A percentile compares a stretch with the other conserved stretches of the same genome.
These are phyloP conservation scores for Nymphaea thermarum DNA, from an alignment of 164 flowering plant species.

Conservation along the genomic window DNA sequence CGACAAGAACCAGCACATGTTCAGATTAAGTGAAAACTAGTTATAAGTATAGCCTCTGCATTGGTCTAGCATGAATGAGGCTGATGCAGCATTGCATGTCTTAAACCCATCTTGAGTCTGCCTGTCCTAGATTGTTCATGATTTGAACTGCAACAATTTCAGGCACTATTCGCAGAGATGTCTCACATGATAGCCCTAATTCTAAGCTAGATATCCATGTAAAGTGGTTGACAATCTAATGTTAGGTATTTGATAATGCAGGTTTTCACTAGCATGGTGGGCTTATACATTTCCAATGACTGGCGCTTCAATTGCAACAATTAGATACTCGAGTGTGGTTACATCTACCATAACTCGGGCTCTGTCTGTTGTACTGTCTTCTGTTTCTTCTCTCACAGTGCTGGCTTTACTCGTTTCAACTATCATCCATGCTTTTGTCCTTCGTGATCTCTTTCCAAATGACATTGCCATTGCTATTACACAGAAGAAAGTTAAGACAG, in stretches of 20 bases:
- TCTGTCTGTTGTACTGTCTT: slow-evolving; percentile 34
- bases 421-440: slow-evolving; percentile 57
- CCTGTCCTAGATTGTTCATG: neutral
- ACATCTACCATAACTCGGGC: slow-evolving; percentile 29
- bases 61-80: too few species aligned
- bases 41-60: too few species aligned
- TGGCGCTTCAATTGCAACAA: slow-evolving; percentile 64
- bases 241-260: slow-evolving; percentile 2
- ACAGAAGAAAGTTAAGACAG: slow-evolving; percentile 26
- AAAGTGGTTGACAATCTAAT: neutral
- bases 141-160: neutral
- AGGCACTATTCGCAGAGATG: neutral
- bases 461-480: slow-evolving; percentile 84
- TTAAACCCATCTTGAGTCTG: too few species aligned
- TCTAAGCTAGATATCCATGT: too few species aligned
- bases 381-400: slow-evolving; percentile 41
- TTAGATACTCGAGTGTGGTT: slow-evolving; percentile 44
- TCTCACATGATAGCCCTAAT: neutral
- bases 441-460: slow-evolving; percentile 71
- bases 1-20: too few species aligned
- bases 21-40: too few species aligned
- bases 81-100: too few species aligned
- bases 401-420: slow-evolving; percentile 48
- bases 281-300: slow-evolving; percentile 81
- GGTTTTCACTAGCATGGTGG: slow-evolving; percentile 80